phyloP scores from a whole-genome alignment of 2,329 filamentous ascomycete genomes.

The Botrytis medusae region DNA sequence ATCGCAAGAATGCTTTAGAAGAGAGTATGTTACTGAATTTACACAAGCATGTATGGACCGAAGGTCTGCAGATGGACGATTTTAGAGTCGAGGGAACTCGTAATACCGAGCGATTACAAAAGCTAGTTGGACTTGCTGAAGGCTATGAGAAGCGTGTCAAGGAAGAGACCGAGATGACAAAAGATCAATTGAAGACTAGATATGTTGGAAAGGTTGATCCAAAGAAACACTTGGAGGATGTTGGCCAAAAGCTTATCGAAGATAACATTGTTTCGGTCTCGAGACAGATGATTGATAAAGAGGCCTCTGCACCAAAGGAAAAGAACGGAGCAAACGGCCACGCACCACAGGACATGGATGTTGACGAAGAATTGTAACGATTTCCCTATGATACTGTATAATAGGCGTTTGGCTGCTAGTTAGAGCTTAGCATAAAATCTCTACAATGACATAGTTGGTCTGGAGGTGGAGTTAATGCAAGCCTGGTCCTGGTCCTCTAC shows the following conservation, averaged over 20 bases:
- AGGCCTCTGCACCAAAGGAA: slow-evolving; percentile 85
- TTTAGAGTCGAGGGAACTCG: slow-evolving; percentile 80
- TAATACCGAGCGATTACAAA: slow-evolving; percentile 86
- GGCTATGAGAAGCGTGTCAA: slow-evolving; percentile 99
- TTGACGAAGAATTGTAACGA: slow-evolving; percentile 40
- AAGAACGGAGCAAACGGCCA: slow-evolving; percentile 52
- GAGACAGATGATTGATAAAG: slow-evolving; percentile 99
- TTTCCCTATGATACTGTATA: slow-evolving; percentile 49
- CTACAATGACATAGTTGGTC: slow-evolving; percentile 22
- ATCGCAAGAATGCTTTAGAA: slow-evolving; percentile 93
- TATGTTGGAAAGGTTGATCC: slow-evolving; percentile 99
- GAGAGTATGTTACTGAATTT: slow-evolving; percentile 99
- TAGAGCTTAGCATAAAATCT: slow-evolving; percentile 25
- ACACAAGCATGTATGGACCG: slow-evolving; percentile 99
- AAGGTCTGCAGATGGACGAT: slow-evolving; percentile 94
- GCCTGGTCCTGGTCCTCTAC: slow-evolving; percentile 11
- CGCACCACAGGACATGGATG: slow-evolving; percentile 38
- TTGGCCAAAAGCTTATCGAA: slow-evolving; percentile 95
- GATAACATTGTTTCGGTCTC: slow-evolving; percentile 99
- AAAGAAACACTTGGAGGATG: slow-evolving; percentile 98
- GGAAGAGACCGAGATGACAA: slow-evolving; percentile 95
- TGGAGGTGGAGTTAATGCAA: slow-evolving; percentile 23
- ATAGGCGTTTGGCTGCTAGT: slow-evolving; percentile 39
- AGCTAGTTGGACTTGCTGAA: slow-evolving; percentile 84
- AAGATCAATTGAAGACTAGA: slow-evolving; percentile 97